A percentile compares a stretch with the other conserved stretches of the same genome.
Conservation (phyloP, 2,329 filamentous ascomycete species). For the Penicillium crustosum region DNA sequence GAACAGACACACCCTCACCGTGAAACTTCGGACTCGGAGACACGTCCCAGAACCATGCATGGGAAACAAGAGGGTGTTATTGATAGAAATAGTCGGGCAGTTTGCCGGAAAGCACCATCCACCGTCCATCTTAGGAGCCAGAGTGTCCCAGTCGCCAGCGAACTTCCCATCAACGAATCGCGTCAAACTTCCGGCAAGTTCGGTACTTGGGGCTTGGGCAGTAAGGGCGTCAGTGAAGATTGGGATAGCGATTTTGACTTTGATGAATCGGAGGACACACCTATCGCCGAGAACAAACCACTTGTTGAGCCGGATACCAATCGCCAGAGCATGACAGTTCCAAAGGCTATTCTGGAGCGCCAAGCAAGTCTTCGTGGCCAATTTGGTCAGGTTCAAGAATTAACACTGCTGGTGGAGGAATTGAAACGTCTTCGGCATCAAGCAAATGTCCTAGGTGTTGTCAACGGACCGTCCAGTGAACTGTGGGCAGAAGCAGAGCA, state of each 20-base stretch:
- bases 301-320: constrained; percentile 20
- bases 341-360: constrained; percentile 62
- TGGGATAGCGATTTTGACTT: constrained; percentile 71
- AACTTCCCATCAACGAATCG: constrained; percentile 50
- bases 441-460: constrained; percentile 54
- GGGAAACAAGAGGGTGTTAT: constrained; percentile 59
- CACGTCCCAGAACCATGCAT: constrained; percentile 62
- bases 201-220: constrained; percentile 66
- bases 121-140: constrained; percentile 65
- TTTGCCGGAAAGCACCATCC: constrained; percentile 58
- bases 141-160: constrained; percentile 61
- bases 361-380: constrained; percentile 66
- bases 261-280: constrained; percentile 51
- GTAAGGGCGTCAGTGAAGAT: constrained; percentile 65
- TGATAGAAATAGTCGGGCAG: constrained; percentile 55
- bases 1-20: constrained; percentile 58
- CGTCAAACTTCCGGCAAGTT: constrained; percentile 58
- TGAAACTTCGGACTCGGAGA: constrained; percentile 53
- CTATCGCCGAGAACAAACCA: constrained; percentile 45
- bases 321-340: constrained; percentile 51
- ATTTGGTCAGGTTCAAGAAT: constrained; percentile 63
- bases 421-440: constrained; percentile 61
- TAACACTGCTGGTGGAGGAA: constrained; percentile 64
- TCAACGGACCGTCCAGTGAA: constrained; percentile 53
- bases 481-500: constrained; percentile 66